phyloP scores from a whole-genome alignment of 306 rosid species.

The Pyrus communis region DNA sequence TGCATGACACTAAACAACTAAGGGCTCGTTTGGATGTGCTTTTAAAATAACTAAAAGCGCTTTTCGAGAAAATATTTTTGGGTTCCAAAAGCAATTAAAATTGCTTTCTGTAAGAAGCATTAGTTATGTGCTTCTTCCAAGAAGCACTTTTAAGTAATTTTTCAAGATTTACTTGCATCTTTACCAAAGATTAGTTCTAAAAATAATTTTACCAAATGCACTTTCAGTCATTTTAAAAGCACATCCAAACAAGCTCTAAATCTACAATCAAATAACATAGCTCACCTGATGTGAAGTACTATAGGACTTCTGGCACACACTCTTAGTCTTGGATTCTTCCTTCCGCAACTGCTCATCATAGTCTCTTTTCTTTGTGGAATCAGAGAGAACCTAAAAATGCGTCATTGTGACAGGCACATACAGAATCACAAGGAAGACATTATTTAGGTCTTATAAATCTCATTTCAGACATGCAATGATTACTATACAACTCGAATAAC shows the following conservation, averaged over 20 bases:
- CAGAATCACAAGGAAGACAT: background rate
- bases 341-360: constrained; percentile 91
- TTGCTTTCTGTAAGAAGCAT: no score
- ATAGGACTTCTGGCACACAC: constrained; percentile 83
- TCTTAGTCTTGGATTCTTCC: constrained; percentile 79
- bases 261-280: constrained; percentile 12
- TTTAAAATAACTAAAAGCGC: no score
- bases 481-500: constrained; percentile 8
- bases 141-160: no score
- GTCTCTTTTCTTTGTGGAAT: constrained; percentile 68
- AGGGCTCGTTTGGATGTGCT: no score
- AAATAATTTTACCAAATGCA: no score
- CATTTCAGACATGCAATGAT: constrained; percentile 8
- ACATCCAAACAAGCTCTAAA: background rate
- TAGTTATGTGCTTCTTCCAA: no score
- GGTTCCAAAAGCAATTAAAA: no score
- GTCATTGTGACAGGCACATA: constrained; percentile 15
- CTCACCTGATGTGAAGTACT: constrained; percentile 64
- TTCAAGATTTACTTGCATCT: no score
- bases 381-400: constrained; percentile 77
- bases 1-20: background rate
- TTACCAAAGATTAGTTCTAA: no score
- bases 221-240: no score
- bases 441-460: background rate
- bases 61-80: no score